These are phyloP conservation scores for Aspergillus sojae DNA, from an alignment of 2,329 filamentous ascomycete genomes.

Conservation along the genomic window DNA sequence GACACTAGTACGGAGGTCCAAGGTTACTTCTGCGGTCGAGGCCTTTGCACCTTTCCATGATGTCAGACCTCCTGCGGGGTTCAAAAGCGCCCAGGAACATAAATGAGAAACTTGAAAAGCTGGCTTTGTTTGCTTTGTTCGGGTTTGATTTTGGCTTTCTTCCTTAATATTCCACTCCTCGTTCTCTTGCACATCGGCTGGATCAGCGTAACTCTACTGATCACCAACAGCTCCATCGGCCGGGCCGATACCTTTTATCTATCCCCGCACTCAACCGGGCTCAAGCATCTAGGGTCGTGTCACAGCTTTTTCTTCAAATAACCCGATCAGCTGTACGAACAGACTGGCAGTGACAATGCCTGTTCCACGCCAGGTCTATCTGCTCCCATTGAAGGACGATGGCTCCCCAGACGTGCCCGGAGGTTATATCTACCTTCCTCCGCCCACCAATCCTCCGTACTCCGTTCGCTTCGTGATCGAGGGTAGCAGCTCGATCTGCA, in stretches of 20 bases:
- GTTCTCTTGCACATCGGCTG: not conserved
- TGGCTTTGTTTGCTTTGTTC: not conserved
- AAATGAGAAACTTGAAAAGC: conserved; percentile 1
- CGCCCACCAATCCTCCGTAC: conserved; percentile 72
- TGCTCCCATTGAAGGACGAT: conserved; percentile 88
- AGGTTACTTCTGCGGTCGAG: conserved; percentile 3
- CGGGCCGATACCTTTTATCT: not conserved
- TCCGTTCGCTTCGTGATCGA: conserved; percentile 86
- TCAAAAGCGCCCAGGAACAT: conserved; percentile 20
- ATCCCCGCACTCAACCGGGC: not conserved
- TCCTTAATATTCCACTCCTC: not conserved
- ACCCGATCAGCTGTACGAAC: not conserved
- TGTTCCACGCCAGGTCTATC: conserved; percentile 67
- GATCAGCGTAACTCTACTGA: not conserved
- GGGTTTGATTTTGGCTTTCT: not conserved
- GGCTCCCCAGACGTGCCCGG: conserved; percentile 87
- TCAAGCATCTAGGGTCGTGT: no score
- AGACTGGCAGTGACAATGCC: conserved; percentile 9
- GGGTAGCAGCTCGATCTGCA: conserved; percentile 92
- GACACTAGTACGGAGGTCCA: conserved; percentile 9
- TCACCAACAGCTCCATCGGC: not conserved
- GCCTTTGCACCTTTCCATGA: conserved; percentile 12
- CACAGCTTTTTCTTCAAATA: not conserved
- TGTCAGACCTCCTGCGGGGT: conserved; percentile 26
- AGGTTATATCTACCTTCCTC: conserved; percentile 88